A percentile compares a stretch with the other conserved stretches of the same genome.
Evolutionary conservation across 176 grass and related monocot species (phyloP).

Genomic region (Bolboschoenus planiculmis): DNA sequence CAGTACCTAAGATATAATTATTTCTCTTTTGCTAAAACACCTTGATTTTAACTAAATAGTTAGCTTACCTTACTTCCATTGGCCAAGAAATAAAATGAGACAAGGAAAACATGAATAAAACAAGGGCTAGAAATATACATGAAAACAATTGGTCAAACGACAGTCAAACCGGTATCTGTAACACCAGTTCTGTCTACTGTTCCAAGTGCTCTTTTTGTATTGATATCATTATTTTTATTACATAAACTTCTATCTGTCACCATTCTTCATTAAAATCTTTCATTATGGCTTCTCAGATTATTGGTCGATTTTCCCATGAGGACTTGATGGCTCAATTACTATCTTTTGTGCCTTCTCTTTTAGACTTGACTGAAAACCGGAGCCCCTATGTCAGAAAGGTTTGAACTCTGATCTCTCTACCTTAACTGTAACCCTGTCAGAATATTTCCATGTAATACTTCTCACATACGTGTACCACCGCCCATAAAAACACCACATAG

Average conservation of each 20-base stretch:
- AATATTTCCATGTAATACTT: not conserved
- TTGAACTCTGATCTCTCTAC: not conserved
- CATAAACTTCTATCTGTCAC: not conserved
- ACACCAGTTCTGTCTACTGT: not conserved
- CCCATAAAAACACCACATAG: not conserved
- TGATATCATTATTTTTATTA: not conserved
- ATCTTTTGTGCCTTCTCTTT: constrained; percentile 57
- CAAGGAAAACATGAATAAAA: not conserved
- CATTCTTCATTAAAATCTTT: not conserved
- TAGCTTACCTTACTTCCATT: not conserved
- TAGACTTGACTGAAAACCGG: constrained; percentile 58
- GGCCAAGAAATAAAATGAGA: not conserved
- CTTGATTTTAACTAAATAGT: not conserved
- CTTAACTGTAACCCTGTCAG: not conserved
- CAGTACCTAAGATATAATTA: not conserved
- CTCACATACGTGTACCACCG: not conserved
- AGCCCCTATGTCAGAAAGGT: constrained; percentile 86
- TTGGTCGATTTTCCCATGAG: constrained; percentile 53
- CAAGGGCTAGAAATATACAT: not conserved
- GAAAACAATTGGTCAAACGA: not conserved
- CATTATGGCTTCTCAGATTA: constrained; percentile 53
- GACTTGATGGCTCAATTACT: constrained; percentile 57
- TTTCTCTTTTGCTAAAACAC: not conserved
- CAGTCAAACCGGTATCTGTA: not conserved
- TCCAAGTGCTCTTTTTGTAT: not conserved